Conservation (phyloP, 345 rosid species). For the Eucalyptus melliodora region DNA sequence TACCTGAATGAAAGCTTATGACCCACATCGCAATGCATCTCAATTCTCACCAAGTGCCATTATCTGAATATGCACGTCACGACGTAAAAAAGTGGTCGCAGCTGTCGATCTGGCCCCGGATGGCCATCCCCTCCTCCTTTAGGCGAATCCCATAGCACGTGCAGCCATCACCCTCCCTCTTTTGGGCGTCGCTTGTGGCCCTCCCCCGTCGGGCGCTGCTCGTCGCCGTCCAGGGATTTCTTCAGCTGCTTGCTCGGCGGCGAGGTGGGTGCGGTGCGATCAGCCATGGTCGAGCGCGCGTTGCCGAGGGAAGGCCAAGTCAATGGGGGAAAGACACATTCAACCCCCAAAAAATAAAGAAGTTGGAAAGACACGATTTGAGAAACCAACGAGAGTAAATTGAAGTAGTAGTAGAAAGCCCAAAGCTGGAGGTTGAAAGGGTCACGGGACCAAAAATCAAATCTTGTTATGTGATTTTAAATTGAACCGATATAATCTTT, state of each 20-base stretch:
- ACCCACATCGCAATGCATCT: constrained; percentile 25
- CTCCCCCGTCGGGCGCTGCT: neutral
- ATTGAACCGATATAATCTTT: neutral
- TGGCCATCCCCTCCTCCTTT: constrained; percentile 15
- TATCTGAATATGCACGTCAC: constrained; percentile 20
- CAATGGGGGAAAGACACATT: neutral
- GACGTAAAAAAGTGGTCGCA: constrained; percentile 51
- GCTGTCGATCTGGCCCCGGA: constrained; percentile 36
- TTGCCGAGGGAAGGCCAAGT: neutral
- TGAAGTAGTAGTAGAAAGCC: neutral
- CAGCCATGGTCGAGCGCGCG: neutral
- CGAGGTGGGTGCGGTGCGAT: neutral
- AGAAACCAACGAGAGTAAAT: no score
- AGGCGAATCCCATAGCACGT: constrained; percentile 32
- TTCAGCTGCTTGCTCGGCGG: neutral
- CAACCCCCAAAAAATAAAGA: no score
- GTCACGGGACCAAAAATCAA: neutral
- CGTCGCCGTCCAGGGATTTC: neutral
- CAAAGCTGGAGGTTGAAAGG: neutral
- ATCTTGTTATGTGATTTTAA: neutral
- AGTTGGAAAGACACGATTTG: no score
- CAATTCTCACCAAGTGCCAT: constrained; percentile 36
- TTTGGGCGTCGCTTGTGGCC: no score
- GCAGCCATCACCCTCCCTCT: neutral
- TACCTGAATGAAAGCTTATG: constrained; percentile 18